These are phyloP conservation scores for Quercus aquifolioides DNA, from an alignment of 306 rosid species.

Conservation along the genomic window DNA sequence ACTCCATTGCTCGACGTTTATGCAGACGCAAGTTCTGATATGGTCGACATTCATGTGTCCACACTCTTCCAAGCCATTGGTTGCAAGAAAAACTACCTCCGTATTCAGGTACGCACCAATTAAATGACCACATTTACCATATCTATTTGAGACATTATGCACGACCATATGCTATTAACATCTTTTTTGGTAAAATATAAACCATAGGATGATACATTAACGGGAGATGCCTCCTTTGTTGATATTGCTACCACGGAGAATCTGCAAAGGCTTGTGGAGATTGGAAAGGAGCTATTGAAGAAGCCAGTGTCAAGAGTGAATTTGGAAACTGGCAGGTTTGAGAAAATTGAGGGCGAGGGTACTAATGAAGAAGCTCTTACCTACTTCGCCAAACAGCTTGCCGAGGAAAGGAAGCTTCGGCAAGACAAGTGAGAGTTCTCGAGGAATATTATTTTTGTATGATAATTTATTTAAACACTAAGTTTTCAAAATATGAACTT, in stretches of 20 bases:
- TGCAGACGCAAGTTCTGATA: constrained; percentile 37
- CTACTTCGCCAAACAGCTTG: constrained; percentile 13
- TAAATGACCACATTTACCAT: too few relatives aligned
- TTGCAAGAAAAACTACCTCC: constrained; percentile 26
- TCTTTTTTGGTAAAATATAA: background rate
- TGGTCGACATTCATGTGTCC: constrained; percentile 40
- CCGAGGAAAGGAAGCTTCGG: constrained; percentile 7
- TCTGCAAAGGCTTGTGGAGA: constrained; percentile 20
- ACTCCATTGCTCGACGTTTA: constrained; percentile 37
- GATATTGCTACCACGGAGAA: constrained; percentile 25
- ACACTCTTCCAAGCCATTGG: constrained; percentile 31
- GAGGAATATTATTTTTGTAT: too few relatives aligned
- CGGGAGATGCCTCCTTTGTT: constrained; percentile 10
- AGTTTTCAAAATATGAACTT: too few relatives aligned
- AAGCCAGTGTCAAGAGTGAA: background rate
- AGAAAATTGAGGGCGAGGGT: too few relatives aligned
- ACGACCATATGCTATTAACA: background rate
- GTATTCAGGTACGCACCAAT: constrained; percentile 46
- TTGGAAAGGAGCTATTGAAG: constrained; percentile 22
- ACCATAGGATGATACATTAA: constrained; percentile 28
- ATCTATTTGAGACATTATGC: background rate
- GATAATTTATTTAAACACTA: too few relatives aligned
- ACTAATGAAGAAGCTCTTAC: constrained; percentile 19
- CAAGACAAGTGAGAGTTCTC: background rate
- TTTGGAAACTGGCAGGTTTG: too few relatives aligned